phyloP scores from a whole-genome alignment of 139 green algal genomes.

The Trebouxia sp. region DNA sequence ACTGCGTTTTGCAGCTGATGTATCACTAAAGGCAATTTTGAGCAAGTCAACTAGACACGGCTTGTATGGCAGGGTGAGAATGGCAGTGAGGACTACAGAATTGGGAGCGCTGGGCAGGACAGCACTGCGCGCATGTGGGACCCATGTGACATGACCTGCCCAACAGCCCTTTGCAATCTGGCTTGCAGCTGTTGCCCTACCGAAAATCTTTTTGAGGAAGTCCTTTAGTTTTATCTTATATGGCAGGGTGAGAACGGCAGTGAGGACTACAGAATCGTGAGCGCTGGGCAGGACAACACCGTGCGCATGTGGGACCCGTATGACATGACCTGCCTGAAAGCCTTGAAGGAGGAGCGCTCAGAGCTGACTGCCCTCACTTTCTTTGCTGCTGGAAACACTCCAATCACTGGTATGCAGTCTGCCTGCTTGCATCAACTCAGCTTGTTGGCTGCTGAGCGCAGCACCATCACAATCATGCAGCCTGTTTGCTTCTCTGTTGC shows the following conservation, averaged over 20 bases:
- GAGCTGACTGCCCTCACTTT: constrained; percentile 66
- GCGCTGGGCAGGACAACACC: constrained; percentile 40
- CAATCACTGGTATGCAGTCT: constrained; percentile 51
- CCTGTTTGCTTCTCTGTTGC: too few relatives aligned
- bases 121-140: too few relatives aligned
- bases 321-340: constrained; percentile 54
- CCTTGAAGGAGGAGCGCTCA: constrained; percentile 33
- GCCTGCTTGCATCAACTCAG: too few relatives aligned
- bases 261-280: constrained; percentile 47
- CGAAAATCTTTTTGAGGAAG: background rate
- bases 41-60: too few relatives aligned
- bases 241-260: constrained; percentile 1
- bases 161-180: too few relatives aligned
- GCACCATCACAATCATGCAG: background rate
- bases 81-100: too few relatives aligned
- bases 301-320: constrained; percentile 68
- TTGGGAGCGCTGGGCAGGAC: too few relatives aligned
- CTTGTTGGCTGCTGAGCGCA: too few relatives aligned
- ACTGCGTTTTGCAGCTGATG: background rate
- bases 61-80: background rate
- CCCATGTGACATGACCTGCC: too few relatives aligned
- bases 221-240: too few relatives aligned
- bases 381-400: constrained; percentile 53
- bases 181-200: background rate
- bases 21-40: background rate